Evolutionary conservation across 495 filamentous ascomycete genomes (phyloP), one percentile per base, ranked within the genome.

Genomic region (Immersiella caudata): DNA sequence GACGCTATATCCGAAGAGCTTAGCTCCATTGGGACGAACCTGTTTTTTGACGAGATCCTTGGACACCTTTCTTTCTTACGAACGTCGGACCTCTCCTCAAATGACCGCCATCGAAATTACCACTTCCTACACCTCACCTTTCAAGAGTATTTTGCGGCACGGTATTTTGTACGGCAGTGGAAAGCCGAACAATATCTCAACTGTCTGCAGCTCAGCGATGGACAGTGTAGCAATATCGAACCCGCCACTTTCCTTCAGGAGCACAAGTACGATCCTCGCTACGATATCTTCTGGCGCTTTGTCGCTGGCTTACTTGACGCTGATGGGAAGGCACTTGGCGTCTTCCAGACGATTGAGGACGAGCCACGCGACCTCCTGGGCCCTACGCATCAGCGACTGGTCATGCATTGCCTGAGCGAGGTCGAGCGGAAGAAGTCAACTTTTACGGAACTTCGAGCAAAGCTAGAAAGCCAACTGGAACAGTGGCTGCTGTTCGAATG

Each of bases 261-360:
- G 55, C 36, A 80, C 49, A 83, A 83, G 74, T 83, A 82, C 65
- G 74, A 58, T 40, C 51, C 64, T 21, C 77, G 75, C 56, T 82
- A 80, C 72, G 76, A 80, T 72, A 69, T 81, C 24, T 68, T 81
- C 24, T 83, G 80, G 80, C 76, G 80, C 35, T 83, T 83, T 73
- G 79, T 79, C 50, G 67, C 77, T 24, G 81, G 81, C 50, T 71
- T 81, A 29, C 73, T 83, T 68, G 56, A 72, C 20, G 63, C 62
- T 27, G 62, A 62, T 29, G 27, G 24, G 6, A 27, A 65, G 26
- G 57, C n/a, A 67, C 40, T 54, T 51, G 20, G 33, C 29, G 81
- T 81, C 70, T 77, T 83, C 54, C 6, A 76, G 29, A 65, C 62
- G 54, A 74, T 81, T n/a, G 75, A 81, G 29, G 27, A 69, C 0